Evolutionary conservation across 331 rosid species (phyloP).

Genomic region (Ulmus americana): DNA sequence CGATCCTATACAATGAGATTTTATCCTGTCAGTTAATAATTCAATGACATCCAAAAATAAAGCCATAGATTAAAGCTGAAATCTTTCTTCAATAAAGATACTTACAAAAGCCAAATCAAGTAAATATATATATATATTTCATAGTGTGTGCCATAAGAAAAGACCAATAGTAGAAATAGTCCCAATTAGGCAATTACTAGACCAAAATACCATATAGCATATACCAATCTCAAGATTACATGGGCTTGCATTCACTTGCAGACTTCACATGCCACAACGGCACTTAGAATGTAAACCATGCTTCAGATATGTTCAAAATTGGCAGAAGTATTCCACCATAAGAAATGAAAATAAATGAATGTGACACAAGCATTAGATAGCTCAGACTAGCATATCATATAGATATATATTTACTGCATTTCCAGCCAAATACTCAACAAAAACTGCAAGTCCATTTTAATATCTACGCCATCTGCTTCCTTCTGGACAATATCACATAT

Average conservation of each 20-base stretch:
- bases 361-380: not conserved
- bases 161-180: not conserved
- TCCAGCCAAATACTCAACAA: not conserved
- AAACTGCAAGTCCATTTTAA: not conserved
- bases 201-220: not conserved
- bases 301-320: not conserved
- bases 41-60: not conserved
- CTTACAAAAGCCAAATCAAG: not conserved
- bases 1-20: constrained; percentile 54
- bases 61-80: not conserved
- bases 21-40: constrained; percentile 3
- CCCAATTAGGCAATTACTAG: not conserved
- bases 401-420: not conserved
- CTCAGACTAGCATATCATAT: too few relatives aligned
- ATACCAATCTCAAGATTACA: not conserved
- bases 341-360: not conserved
- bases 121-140: not conserved
- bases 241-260: not conserved
- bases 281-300: not conserved
- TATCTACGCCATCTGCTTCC: not conserved
- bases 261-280: constrained; percentile 3
- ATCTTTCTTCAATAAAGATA: not conserved
- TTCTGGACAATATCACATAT: not conserved
- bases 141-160: not conserved
- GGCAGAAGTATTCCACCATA: not conserved